Base-by-base conservation (phyloP, 2,329 filamentous ascomycete species). In the Bipolaris bicolor region DNA sequence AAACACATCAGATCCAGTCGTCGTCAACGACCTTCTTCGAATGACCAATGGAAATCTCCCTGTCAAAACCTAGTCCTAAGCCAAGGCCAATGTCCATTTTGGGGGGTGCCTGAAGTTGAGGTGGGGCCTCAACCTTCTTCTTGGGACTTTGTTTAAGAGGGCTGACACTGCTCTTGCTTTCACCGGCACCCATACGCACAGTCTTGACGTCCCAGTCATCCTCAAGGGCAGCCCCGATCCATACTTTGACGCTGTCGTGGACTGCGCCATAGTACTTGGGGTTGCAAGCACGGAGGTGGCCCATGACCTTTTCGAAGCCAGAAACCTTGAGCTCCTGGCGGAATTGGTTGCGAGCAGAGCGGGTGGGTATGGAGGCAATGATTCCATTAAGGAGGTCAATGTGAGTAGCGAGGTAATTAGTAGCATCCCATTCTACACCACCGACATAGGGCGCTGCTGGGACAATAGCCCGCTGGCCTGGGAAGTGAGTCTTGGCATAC, bases 391-490 rank as follows among this genome's bases (percentile, higher is more conserved):
- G 79, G 10, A 99, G 87, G 71, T 98, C 95, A 9, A 99, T 83
- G 71, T 99, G 94, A 0, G 90, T 91, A 16, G 94, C 92, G 10
- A 98, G 83, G 74, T 98, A 98, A 77, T 97, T 97, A 9, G 95
- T 98, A 2, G 95, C 95, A 73, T 98, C 95, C 95, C 95, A 98
- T 77, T 99, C 95, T 9, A 98, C 95, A 52, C 95, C 94, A 47
- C 95, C 95, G 40, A 98, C 93, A 72, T 98, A 98, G 0, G 94
- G 94, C 5, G 94, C 94, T 15, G 95, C 94, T 24, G 94, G 92
- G 0, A 98, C 92, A 0, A 95, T 95, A 3, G 93, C 90, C 0
- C 92, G 88, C 65, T 93, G 90, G 45, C 88, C 86, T 0, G 95
- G 94, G 73, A 97, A 98, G 77, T 93, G 86, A 16, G 84, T 83